These are phyloP conservation scores for Botrytis sinoallii DNA, from an alignment of 2,329 filamentous ascomycete species.

Conservation along the genomic window DNA sequence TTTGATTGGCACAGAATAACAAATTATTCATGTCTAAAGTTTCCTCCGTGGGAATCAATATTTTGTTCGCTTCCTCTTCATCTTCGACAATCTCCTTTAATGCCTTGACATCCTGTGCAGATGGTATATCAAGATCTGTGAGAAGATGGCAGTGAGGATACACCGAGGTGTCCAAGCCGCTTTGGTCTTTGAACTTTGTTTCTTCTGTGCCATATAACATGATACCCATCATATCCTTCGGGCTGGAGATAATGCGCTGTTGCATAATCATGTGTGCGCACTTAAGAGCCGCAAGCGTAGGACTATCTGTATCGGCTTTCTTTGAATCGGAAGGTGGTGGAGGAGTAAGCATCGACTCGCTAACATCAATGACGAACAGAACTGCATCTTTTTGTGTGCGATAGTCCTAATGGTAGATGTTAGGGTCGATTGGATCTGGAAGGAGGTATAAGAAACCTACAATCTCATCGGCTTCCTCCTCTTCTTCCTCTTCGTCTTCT, in stretches of 20 bases:
- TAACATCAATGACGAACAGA: constrained; percentile 93
- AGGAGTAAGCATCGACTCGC: constrained; percentile 74
- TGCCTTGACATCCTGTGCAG: constrained; percentile 79
- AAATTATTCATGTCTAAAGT: constrained; percentile 80
- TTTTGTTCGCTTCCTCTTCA: constrained; percentile 64
- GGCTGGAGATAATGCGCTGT: constrained; percentile 95
- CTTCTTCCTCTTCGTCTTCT: constrained; percentile 69
- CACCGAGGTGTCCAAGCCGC: constrained; percentile 51
- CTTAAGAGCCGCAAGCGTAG: constrained; percentile 81
- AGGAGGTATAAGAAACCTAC: constrained; percentile 40
- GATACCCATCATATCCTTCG: constrained; percentile 95
- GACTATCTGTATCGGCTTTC: constrained; percentile 74
- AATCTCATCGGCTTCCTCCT: constrained; percentile 64
- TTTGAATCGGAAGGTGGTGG: constrained; percentile 65
- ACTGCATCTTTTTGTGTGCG: constrained; percentile 95
- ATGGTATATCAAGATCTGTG: constrained; percentile 81
- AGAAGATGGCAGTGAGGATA: constrained; percentile 94
- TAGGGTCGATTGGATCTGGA: constrained; percentile 18
- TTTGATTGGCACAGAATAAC: constrained; percentile 91
- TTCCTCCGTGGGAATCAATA: constrained; percentile 69
- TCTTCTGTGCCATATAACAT: constrained; percentile 86
- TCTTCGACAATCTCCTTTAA: constrained; percentile 75
- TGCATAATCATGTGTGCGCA: constrained; percentile 96
- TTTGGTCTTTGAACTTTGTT: constrained; percentile 71
- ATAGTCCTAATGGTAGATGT: constrained; percentile 60